phyloP scores from a whole-genome alignment of 164 flowering plant species.

The Houttuynia cordata region DNA sequence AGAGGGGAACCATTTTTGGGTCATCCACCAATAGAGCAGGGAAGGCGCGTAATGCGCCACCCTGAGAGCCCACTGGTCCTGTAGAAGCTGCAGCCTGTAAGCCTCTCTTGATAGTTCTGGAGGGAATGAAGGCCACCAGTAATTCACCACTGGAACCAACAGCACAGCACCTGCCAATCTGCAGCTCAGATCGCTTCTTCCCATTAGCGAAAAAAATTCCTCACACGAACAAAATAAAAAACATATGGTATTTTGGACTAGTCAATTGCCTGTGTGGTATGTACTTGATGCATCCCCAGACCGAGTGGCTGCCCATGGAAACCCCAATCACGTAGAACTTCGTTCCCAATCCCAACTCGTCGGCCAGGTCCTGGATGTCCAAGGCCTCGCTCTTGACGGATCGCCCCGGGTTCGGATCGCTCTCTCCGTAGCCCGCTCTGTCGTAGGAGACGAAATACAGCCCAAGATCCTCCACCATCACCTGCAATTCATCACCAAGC shows the following conservation, averaged over 20 bases:
- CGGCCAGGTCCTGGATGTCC: constrained; percentile 74
- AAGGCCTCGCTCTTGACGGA: constrained; percentile 43
- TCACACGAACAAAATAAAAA: too few relatives aligned
- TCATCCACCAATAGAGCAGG: constrained; percentile 29
- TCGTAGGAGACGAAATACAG: constrained; percentile 50
- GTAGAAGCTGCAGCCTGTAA: constrained; percentile 8
- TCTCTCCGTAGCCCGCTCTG: constrained; percentile 77
- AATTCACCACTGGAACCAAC: constrained; percentile 30
- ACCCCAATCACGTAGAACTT: constrained; percentile 49
- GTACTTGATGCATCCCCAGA: constrained; percentile 61
- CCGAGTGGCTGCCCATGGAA: constrained; percentile 58
- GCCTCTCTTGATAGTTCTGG: constrained; percentile 5
- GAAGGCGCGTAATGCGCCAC: constrained; percentile 24
- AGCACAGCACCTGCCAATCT: constrained; percentile 38
- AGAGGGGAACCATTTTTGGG: constrained; percentile 33
- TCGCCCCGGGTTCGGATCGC: constrained; percentile 52
- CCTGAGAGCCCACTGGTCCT: constrained; percentile 21
- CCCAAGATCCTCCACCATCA: constrained; percentile 38
- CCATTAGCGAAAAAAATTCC: not conserved
- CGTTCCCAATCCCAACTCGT: constrained; percentile 45
- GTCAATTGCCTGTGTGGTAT: constrained; percentile 63
- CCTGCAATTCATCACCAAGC: constrained; percentile 20
- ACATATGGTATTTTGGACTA: too few relatives aligned
- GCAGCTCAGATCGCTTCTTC: constrained; percentile 7
- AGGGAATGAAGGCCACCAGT: constrained; percentile 40